Conservation (phyloP, 768 basidiomycete species). For the Tubosaeta sp. region DNA sequence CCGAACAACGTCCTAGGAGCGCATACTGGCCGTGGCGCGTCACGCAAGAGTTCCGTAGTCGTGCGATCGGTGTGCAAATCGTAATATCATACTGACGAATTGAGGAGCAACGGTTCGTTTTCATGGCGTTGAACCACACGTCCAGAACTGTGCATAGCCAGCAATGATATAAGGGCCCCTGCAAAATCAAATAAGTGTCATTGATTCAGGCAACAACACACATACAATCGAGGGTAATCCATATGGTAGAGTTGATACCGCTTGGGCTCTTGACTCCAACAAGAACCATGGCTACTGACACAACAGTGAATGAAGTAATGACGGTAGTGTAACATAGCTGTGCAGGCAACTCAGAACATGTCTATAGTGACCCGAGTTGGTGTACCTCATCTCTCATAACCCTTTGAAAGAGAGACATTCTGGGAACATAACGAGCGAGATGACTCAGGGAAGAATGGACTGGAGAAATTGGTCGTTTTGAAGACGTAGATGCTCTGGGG, state of each 20-base stretch:
- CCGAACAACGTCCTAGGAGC: constrained; percentile 1
- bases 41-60: constrained; percentile 5
- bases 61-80: constrained; percentile 28
- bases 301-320: constrained; percentile 45
- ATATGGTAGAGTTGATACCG: constrained; percentile 43
- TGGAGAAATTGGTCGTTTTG: constrained; percentile 16
- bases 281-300: constrained; percentile 45
- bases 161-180: constrained; percentile 55
- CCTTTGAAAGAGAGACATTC: constrained; percentile 49
- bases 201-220: constrained; percentile 1
- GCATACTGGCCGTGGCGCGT: background rate
- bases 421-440: constrained; percentile 46
- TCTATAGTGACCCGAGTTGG: background rate
- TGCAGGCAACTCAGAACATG: background rate
- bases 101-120: constrained; percentile 49
- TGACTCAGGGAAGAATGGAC: constrained; percentile 37
- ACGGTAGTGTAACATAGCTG: constrained; percentile 55
- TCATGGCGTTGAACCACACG: constrained; percentile 61
- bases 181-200: constrained; percentile 4
- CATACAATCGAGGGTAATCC: constrained; percentile 56
- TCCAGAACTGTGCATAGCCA: constrained; percentile 57
- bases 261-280: constrained; percentile 47
- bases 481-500: constrained; percentile 8
- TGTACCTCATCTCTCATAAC: constrained; percentile 65
- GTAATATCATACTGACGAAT: constrained; percentile 40